phyloP scores from a whole-genome alignment of 192 early-diverging fungal species.

The Anaeromyces robustus region DNA sequence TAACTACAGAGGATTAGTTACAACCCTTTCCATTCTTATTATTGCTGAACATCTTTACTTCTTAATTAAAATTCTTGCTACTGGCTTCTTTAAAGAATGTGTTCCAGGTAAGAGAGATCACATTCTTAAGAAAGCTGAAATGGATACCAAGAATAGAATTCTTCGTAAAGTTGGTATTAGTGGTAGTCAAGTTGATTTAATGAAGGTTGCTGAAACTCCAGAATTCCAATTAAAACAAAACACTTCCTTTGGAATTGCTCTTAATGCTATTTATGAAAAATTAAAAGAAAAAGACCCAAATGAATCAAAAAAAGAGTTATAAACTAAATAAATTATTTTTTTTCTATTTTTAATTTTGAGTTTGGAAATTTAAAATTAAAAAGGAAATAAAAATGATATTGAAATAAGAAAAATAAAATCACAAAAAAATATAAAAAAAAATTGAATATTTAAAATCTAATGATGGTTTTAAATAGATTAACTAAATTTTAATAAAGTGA shows the following conservation, averaged over 20 bases:
- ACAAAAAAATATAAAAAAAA: background rate
- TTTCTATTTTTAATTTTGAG: background rate
- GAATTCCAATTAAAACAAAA: background rate
- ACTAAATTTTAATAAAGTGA: no score
- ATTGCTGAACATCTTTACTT: background rate
- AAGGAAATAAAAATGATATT: background rate
- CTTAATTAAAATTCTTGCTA: background rate
- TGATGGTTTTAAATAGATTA: no score
- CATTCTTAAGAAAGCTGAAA: background rate
- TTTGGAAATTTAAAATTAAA: background rate
- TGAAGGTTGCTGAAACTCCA: background rate
- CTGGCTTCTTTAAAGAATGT: background rate
- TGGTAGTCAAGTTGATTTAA: background rate
- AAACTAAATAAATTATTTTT: background rate
- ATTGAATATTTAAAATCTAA: background rate
- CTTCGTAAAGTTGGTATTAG: background rate
- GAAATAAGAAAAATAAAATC: background rate
- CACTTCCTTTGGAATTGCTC: background rate
- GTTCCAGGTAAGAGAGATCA: background rate
- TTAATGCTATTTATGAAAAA: background rate
- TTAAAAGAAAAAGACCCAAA: background rate
- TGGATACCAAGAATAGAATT: background rate
- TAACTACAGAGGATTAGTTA: background rate
- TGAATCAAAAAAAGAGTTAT: background rate
- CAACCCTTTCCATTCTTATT: background rate